Evolutionary conservation across 768 basidiomycete species (phyloP), one percentile per base, ranked within the genome.

Genomic region (Ephemerocybe angulata): DNA sequence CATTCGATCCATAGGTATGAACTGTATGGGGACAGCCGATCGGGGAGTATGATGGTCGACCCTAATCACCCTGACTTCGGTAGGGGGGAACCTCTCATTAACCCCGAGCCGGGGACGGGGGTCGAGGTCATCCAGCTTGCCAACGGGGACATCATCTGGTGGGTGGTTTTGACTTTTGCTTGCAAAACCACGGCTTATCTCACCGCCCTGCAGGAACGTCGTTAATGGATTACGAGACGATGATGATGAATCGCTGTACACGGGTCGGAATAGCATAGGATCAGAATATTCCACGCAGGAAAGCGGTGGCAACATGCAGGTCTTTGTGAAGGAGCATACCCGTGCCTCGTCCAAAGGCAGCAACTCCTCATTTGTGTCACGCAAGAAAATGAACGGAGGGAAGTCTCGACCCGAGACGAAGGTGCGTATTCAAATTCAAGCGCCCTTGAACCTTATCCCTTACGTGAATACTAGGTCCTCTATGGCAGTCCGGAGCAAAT

Each of bases 71-170:
- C 72, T 4, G 77, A 76, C 47, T 60, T 50, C 21, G 48, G 65
- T 49, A 68, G 66, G 57, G 69, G 62, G 37, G 69, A 70, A 50
- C 38, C 55, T 6, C 57, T 61, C 50, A 44, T 67, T 47, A 66
- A 68, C 57, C 61, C 80, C 48, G 83, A 80, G 52, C 62, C 76
- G 37, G 78, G 81, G 12, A 81, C 85, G 46, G 90, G 86, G 3
- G 72, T 93, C 28, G 88, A 93, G 69, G 79, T 93, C 41, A 77
- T 93, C 52, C 87, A 93, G 64, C 72, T 91, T 63, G 87, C 88
- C n/a, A 91, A 91, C 64, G 91, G 91, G 22, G 85, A 92, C 66
- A 90, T 88, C 7, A 85, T 93, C 57, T 93, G 91, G 91, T 89
- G 52, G 55, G 84, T 75, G 59, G 24, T 43, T 47, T 43, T 55